These are phyloP conservation scores for Mycena epipterygia DNA, from an alignment of 768 basidiomycete species.

Conservation along the genomic window DNA sequence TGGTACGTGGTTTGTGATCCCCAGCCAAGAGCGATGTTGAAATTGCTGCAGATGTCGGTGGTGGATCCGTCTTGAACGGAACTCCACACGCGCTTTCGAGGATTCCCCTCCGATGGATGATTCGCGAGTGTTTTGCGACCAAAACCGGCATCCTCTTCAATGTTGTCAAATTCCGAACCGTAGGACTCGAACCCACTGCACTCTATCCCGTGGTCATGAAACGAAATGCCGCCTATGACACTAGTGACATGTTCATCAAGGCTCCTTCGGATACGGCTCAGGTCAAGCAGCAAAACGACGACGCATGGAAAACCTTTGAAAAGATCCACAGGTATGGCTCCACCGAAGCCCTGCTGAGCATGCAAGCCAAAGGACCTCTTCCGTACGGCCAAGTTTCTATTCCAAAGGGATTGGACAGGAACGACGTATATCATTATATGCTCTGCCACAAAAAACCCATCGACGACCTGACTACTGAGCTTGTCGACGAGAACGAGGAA, in stretches of 20 bases:
- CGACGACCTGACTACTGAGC: background rate
- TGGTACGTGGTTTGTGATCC: slow-evolving; percentile 39
- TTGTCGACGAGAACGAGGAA: slow-evolving; percentile 60
- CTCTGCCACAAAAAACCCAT: background rate
- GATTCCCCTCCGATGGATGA: slow-evolving; percentile 75
- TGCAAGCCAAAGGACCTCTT: background rate
- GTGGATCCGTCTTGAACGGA: slow-evolving; percentile 62
- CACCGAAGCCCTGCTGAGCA: background rate
- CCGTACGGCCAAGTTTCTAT: slow-evolving; percentile 4
- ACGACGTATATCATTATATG: slow-evolving; percentile 3
- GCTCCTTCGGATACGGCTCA: slow-evolving; percentile 22
- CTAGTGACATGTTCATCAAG: slow-evolving; percentile 44
- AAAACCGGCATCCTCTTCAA: slow-evolving; percentile 72
- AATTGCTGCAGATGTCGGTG: slow-evolving; percentile 62
- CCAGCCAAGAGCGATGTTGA: slow-evolving; percentile 5
- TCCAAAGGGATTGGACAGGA: background rate
- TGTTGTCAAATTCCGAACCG: slow-evolving; percentile 52
- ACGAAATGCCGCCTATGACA: background rate
- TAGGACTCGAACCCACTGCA: slow-evolving; percentile 56
- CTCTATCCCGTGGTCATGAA: slow-evolving; percentile 50
- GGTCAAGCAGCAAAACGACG: background rate
- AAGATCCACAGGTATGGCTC: background rate
- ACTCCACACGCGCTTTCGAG: slow-evolving; percentile 59
- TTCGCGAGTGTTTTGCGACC: slow-evolving; percentile 71
- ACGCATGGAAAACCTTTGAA: background rate